A percentile compares a stretch with the other conserved stretches of the same genome.
These are phyloP conservation scores for Ruellia speciosa DNA, from an alignment of 305 asterid species.

Conservation along the genomic window DNA sequence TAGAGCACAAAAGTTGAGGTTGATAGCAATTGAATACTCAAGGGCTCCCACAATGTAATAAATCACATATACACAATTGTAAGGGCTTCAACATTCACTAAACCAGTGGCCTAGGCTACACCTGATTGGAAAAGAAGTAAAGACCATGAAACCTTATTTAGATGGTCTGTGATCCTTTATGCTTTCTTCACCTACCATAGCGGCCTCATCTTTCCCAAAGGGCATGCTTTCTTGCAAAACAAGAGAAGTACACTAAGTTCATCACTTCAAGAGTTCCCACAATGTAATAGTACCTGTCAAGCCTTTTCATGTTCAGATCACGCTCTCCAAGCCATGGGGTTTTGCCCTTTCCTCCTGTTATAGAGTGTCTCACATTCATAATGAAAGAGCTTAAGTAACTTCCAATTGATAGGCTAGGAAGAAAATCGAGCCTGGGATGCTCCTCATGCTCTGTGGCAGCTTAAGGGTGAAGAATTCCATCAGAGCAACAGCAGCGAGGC, in stretches of 20 bases:
- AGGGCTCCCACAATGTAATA: too few relatives aligned
- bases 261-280: slow-evolving; percentile 40
- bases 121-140: too few relatives aligned
- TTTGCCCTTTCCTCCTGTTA: slow-evolving; percentile 28
- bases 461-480: slow-evolving; percentile 65
- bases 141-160: too few relatives aligned
- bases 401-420: slow-evolving; percentile 53
- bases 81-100: too few relatives aligned
- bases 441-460: slow-evolving; percentile 66
- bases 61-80: too few relatives aligned
- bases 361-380: slow-evolving; percentile 36
- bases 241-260: slow-evolving; percentile 49
- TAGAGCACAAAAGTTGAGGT: too few relatives aligned
- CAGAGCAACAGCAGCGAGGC: slow-evolving; percentile 58
- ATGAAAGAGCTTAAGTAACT: slow-evolving; percentile 57
- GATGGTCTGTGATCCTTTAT: too few relatives aligned
- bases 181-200: too few relatives aligned
- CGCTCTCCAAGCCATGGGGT: slow-evolving; percentile 58
- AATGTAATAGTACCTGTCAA: slow-evolving; percentile 51
- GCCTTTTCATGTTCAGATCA: slow-evolving; percentile 55
- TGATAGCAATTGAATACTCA: too few relatives aligned
- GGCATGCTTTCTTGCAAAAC: slow-evolving; percentile 39
- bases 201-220: slow-evolving; percentile 2
- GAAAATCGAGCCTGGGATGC: slow-evolving; percentile 55
- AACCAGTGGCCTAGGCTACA: too few relatives aligned